Evolutionary conservation across 2,329 filamentous ascomycete species (phyloP).

Genomic region (Ascochyta clinopodiicola): DNA sequence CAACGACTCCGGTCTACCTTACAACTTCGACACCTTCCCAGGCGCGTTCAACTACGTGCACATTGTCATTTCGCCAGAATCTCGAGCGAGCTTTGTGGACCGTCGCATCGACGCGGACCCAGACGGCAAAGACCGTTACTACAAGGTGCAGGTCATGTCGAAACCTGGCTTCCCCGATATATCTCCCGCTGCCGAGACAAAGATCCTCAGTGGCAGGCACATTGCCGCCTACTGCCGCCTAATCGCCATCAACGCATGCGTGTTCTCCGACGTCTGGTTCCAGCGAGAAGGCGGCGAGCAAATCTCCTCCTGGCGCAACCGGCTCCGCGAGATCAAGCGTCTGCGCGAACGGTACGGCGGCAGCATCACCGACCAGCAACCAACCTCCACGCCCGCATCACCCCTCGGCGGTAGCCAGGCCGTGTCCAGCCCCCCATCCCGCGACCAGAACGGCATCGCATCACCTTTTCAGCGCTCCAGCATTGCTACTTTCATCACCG

Average conservation of each 20-base stretch:
- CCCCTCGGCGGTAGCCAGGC: conserved; percentile 24
- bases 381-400: conserved; percentile 30
- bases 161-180: conserved; percentile 90
- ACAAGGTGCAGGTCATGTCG: conserved; percentile 87
- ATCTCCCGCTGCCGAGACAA: conserved; percentile 85
- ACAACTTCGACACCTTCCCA: conserved; percentile 88
- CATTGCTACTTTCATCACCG: conserved; percentile 44
- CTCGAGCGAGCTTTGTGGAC: conserved; percentile 76
- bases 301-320: conserved; percentile 86
- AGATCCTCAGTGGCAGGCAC: conserved; percentile 83
- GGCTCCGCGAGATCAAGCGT: conserved; percentile 82
- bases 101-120: conserved; percentile 51
- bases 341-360: conserved; percentile 68
- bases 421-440: conserved; percentile 36
- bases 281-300: conserved; percentile 79
- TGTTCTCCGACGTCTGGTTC: conserved; percentile 91
- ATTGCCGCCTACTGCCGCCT: conserved; percentile 86
- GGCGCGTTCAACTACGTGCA: conserved; percentile 97
- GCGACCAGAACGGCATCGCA: conserved; percentile 36
- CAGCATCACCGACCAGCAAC: conserved; percentile 13
- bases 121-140: conserved; percentile 65
- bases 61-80: conserved; percentile 92
- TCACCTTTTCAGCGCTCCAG: conserved; percentile 46
- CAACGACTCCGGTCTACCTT: conserved; percentile 91
- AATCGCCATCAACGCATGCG: conserved; percentile 88